phyloP scores from a whole-genome alignment of 2,329 filamentous ascomycete species.

The Colletotrichum sidae region DNA sequence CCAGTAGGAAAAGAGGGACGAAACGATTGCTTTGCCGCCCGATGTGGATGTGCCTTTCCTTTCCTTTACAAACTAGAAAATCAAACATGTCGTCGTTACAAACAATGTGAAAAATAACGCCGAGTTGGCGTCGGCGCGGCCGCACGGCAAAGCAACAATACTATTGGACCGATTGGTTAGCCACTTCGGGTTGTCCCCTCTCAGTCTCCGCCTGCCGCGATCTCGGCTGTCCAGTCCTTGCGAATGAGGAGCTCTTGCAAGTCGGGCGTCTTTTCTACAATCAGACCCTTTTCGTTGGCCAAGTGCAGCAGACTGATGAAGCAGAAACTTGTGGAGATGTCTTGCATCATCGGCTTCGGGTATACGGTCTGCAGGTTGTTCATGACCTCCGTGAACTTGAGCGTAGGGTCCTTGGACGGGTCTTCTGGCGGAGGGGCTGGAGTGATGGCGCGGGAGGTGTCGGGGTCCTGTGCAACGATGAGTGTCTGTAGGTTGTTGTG shows the following conservation, averaged over 20 bases:
- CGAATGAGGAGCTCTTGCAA: slow-evolving; percentile 70
- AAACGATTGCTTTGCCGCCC: slow-evolving; percentile 20
- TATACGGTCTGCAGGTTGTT: slow-evolving; percentile 89
- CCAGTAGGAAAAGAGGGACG: background rate
- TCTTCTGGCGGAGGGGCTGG: slow-evolving; percentile 45
- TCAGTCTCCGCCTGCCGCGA: slow-evolving; percentile 55
- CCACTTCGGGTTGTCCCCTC: background rate
- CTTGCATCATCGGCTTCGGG: slow-evolving; percentile 84
- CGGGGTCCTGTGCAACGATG: slow-evolving; percentile 22
- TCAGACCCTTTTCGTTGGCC: slow-evolving; percentile 91
- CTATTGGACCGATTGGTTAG: background rate
- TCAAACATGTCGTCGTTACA: slow-evolving; percentile 30
- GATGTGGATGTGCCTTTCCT: slow-evolving; percentile 17
- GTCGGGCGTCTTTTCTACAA: slow-evolving; percentile 74
- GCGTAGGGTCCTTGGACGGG: slow-evolving; percentile 59
- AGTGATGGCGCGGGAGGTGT: slow-evolving; percentile 28
- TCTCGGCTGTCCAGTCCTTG: slow-evolving; percentile 72
- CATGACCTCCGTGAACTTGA: slow-evolving; percentile 94
- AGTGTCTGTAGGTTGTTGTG: background rate
- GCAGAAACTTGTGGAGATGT: slow-evolving; percentile 93
- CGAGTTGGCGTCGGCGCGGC: background rate
- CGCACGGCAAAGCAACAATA: background rate
- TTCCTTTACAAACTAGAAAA: background rate
- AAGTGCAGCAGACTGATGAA: slow-evolving; percentile 94
- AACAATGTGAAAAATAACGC: slow-evolving; percentile 5